A percentile compares a stretch with the other conserved stretches of the same genome.
phyloP scores from a whole-genome alignment of 2,329 filamentous ascomycete species.

The Neophaeococcomyces aloes region DNA sequence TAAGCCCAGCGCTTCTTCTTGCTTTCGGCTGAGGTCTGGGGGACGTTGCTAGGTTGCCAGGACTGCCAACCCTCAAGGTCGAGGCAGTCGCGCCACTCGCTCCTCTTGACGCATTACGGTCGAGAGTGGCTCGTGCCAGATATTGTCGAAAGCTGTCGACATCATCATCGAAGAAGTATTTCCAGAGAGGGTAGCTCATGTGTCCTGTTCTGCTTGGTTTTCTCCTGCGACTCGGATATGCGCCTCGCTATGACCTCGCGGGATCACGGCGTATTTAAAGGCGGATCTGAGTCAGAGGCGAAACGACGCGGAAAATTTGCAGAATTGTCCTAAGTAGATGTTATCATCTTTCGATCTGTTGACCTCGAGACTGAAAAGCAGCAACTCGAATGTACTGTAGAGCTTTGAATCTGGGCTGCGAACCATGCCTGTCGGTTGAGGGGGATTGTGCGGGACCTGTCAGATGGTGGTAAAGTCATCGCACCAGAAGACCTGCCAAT shows the following conservation, averaged over 20 bases:
- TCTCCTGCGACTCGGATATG: constrained; percentile 46
- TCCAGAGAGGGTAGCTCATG: constrained; percentile 98
- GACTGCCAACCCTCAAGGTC: constrained; percentile 21
- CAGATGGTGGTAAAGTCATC: no score
- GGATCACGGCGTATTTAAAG: constrained; percentile 92
- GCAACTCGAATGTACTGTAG: no score
- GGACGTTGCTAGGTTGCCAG: constrained; percentile 38
- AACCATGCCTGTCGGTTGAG: no score
- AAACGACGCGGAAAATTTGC: not conserved
- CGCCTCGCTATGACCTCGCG: constrained; percentile 82
- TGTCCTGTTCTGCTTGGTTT: constrained; percentile 34
- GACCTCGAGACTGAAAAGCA: no score
- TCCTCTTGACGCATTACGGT: constrained; percentile 12
- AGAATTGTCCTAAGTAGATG: constrained; percentile 1
- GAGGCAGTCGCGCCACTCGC: constrained; percentile 37
- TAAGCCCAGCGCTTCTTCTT: constrained; percentile 20
- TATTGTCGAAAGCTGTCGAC: constrained; percentile 87
- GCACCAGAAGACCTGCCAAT: no score
- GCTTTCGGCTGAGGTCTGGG: constrained; percentile 26
- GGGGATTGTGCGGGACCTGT: no score
- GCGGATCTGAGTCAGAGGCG: constrained; percentile 28
- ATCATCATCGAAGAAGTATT: constrained; percentile 94
- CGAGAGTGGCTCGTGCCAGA: constrained; percentile 60
- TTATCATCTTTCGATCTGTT: constrained; percentile 5
- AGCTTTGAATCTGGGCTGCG: no score